Evolutionary conservation across 2,329 filamentous ascomycete genomes (phyloP), one percentile per base, ranked within the genome.

Genomic region (Aspergillus spinulosporus): DNA sequence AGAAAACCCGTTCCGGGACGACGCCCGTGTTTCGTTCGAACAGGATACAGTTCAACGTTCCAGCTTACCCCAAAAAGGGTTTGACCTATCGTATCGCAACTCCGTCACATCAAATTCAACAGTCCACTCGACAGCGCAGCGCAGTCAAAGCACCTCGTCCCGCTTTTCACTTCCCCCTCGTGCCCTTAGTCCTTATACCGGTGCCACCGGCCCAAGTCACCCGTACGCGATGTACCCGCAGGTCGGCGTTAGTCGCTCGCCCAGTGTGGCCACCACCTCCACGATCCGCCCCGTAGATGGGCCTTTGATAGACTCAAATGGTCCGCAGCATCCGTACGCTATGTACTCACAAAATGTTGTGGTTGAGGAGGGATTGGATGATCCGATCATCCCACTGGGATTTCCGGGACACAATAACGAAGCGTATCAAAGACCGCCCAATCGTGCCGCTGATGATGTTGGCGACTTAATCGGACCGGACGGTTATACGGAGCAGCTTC

Each of bases 401-500:
- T 96, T 96, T 62, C 85, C 86, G 5, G 87, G 87, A 4, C 76
- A 85, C 36, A 79, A 80, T 4, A 83, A 82, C 56, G 77, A 82
- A 58, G 77, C 82, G 53, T 96, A 92, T 65, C 88, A 88, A 66
- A 80, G 89, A 60, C 85, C 88, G 50, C 74, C 90, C 50, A 89
- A 88, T 0, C 69, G 68, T 15, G 67, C 67, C 55, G 90, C 90
- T 51, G 91, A 96, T 74, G 92, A 96, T 64, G 79, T 84, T n/a
- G 90, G 88, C 46, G 92, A 92, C 69, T 84, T 97, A 53, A 88
- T 97, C 50, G 92, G 92, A 1, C 89, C 89, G 0, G 86, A 96
- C 66, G 92, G 92, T 1, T 92, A 97, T 68, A 88, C 89, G 1
- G 93, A 97, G 73, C 90, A 96, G 71, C 78, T 97, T 14, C 93